phyloP scores from a whole-genome alignment of 2,329 filamentous ascomycete genomes.

The Aspergillus aculeatinus region DNA sequence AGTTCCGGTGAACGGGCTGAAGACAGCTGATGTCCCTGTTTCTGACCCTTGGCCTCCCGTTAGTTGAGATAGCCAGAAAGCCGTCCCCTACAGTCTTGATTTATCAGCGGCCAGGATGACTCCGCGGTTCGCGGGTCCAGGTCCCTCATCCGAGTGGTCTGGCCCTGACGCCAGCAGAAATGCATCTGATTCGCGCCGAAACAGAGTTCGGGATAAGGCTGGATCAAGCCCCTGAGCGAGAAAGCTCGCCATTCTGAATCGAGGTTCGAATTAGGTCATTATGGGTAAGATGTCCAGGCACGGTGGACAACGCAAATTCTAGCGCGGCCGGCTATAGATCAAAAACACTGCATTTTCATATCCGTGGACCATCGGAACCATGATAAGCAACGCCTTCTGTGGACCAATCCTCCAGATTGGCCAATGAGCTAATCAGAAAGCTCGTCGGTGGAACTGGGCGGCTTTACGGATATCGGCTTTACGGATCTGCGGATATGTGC shows the following conservation, averaged over 20 bases:
- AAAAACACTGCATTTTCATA: conserved; percentile 1
- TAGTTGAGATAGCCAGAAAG: too few species aligned
- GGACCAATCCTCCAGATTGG: neutral
- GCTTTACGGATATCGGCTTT: conserved; percentile 2
- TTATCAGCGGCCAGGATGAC: too few species aligned
- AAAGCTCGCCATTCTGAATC: neutral
- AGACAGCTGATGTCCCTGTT: too few species aligned
- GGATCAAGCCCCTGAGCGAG: neutral
- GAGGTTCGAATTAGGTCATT: neutral
- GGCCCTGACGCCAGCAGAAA: neutral
- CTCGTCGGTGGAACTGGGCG: neutral
- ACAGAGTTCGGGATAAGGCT: conserved; percentile 1
- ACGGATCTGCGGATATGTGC: conserved; percentile 18
- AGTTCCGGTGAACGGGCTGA: too few species aligned
- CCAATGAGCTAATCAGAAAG: neutral
- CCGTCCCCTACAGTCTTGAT: too few species aligned
- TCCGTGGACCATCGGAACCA: neutral
- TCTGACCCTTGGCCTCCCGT: too few species aligned
- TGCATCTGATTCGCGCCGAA: neutral
- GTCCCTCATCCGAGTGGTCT: neutral
- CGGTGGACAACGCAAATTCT: neutral
- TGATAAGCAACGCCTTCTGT: neutral
- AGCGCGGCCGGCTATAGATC: neutral
- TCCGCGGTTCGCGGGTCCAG: too few species aligned
- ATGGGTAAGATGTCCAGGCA: neutral